A percentile compares a stretch with the other conserved stretches of the same genome.
These are phyloP conservation scores for Xylariomycetidae sp. DNA, from an alignment of 2,329 filamentous ascomycete genomes.

Conservation along the genomic window DNA sequence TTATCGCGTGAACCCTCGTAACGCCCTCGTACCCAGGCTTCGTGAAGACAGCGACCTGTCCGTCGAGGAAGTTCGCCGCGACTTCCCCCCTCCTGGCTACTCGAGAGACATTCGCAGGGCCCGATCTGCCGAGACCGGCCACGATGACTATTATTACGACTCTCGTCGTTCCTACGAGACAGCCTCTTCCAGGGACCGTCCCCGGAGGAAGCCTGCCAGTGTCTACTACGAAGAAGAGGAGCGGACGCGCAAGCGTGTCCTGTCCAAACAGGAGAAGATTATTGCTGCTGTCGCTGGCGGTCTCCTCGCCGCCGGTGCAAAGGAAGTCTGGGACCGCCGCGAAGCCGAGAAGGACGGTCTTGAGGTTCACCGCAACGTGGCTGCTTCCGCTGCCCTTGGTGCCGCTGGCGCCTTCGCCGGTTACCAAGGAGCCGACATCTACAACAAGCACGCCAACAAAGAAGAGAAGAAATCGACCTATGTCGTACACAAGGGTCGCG, in stretches of 20 bases:
- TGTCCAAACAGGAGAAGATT: conserved; percentile 62
- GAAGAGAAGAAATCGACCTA: conserved; percentile 52
- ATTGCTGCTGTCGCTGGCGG: conserved; percentile 62
- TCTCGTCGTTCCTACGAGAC: conserved; percentile 24
- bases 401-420: conserved; percentile 61
- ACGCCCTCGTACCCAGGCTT: conserved; percentile 50
- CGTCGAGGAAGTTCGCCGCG: conserved; percentile 77
- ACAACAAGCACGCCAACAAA: conserved; percentile 54
- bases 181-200: conserved; percentile 30
- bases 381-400: conserved; percentile 57
- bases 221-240: conserved; percentile 56
- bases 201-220: conserved; percentile 46
- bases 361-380: conserved; percentile 51
- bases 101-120: conserved; percentile 52
- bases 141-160: conserved; percentile 59
- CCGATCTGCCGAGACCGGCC: conserved; percentile 57
- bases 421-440: conserved; percentile 59
- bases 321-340: conserved; percentile 61
- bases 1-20: conserved; percentile 35
- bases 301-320: conserved; percentile 59
- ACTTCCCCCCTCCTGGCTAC: conserved; percentile 71
- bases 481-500: conserved; percentile 48
- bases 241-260: conserved; percentile 43
- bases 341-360: conserved; percentile 48
- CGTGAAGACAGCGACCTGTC: conserved; percentile 72